Conservation (phyloP, 495 filamentous ascomycete genomes). For the Emericellopsis terricola region DNA sequence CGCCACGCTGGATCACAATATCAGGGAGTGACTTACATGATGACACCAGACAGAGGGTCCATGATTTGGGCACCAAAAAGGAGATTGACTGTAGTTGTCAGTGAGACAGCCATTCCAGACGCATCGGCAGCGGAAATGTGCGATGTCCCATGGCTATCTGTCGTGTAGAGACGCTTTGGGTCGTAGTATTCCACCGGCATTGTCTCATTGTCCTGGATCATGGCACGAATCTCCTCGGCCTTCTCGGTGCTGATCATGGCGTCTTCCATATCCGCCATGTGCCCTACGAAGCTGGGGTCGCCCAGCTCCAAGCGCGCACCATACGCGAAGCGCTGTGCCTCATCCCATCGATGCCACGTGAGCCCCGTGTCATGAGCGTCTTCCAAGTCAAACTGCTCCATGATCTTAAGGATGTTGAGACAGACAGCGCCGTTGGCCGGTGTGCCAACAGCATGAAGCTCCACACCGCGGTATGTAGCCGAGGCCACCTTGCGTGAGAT, state of each 20-base stretch:
- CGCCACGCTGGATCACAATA: conserved; percentile 1
- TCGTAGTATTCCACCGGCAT: conserved; percentile 55
- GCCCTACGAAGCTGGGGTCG: conserved; percentile 54
- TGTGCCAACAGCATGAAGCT: conserved; percentile 46
- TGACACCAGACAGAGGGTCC: conserved; percentile 63
- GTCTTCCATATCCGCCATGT: conserved; percentile 36
- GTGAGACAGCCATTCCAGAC: conserved; percentile 49
- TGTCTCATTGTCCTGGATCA: conserved; percentile 53
- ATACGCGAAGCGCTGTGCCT: conserved; percentile 79
- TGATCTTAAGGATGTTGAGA: conserved; percentile 55
- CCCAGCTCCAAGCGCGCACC: conserved; percentile 51
- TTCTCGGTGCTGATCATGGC: conserved; percentile 44
- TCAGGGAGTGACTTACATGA: conserved; percentile 19
- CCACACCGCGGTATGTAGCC: conserved; percentile 55
- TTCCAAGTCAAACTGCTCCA: conserved; percentile 46
- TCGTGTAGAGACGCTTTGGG: conserved; percentile 22
- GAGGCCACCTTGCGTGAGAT: conserved; percentile 38
- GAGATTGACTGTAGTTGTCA: conserved; percentile 72
- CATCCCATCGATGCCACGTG: conserved; percentile 64
- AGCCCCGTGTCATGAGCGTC: conserved; percentile 14
- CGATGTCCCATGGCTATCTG: conserved; percentile 47
- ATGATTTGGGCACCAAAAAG: conserved; percentile 64
- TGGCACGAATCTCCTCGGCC: conserved; percentile 35
- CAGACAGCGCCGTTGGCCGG: conserved; percentile 60
- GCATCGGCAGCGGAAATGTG: conserved; percentile 55